Base-by-base conservation (phyloP, 257 asterid species). In the Fraxinus americana region DNA sequence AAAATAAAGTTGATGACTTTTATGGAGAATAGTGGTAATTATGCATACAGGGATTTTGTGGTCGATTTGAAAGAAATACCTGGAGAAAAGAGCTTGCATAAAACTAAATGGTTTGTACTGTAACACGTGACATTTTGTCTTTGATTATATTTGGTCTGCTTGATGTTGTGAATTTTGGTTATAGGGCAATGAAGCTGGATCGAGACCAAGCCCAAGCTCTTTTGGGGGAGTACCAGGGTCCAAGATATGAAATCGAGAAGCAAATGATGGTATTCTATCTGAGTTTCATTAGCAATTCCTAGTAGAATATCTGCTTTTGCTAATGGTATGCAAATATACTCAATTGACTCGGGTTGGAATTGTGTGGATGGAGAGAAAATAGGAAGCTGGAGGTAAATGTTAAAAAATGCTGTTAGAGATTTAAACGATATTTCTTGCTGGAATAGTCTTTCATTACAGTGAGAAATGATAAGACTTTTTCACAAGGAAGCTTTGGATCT, bases 61-160 rank as follows among this genome's bases (percentile, higher is more conserved):
- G 96, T 96, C 80, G 97, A 96, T 82, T 90, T 96, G 89, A 90
- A 93, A 76, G 97, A 96, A 76, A 92, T 88, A 32, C 97, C 96
- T 0, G 99, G 99, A 1, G 91, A 87, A 59, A 92, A 84, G 85
- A 85, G 91, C 76, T 90, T 93, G 91, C 98, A 93, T 83, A 86
- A 85, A 77, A 92, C 97, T 67, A 93, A 90, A 83, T 96, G 99
- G 99, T 94, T 90, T 83, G 89, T 86, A 75, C 78, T 30, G 69
- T 79, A 63, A 70, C 39, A 25, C 14, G 45, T 73, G 57, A 67
- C 69, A 27, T 36, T 71, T 71, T 80, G 0, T 75, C 43, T 52
- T 78, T 59, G 80, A 67, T 79, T 70, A 0, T 65, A 25, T 63
- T 14, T 63, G 57, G 50, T 54, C 57, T 82, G 67, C 75, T 71